Conservation (phyloP, 75 land plant species). For the Ceratopteris richardii region DNA sequence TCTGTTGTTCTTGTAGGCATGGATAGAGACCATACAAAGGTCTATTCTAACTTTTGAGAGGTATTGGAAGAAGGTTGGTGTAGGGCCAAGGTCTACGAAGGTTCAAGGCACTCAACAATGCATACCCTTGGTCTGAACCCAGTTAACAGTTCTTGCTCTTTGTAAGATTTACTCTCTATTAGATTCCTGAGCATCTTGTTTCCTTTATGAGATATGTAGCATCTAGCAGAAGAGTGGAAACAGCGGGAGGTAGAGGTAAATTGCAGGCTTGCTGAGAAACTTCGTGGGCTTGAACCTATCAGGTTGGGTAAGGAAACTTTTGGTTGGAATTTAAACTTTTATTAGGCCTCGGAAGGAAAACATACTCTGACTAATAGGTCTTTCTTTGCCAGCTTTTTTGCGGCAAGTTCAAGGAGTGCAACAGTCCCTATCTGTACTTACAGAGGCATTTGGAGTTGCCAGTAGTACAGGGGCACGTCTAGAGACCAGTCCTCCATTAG, state of each 20-base stretch:
- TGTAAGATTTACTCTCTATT: constrained; percentile 9
- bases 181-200: background rate
- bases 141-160: constrained; percentile 13
- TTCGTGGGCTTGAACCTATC: constrained; percentile 29
- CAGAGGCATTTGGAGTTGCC: constrained; percentile 22
- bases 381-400: constrained; percentile 20
- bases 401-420: constrained; percentile 26
- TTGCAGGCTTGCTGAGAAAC: constrained; percentile 18
- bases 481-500: background rate
- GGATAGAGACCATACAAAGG: constrained; percentile 32
- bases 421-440: constrained; percentile 19
- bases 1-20: constrained; percentile 11
- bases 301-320: constrained; percentile 14
- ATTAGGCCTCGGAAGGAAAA: background rate
- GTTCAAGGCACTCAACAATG: too few species aligned
- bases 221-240: constrained; percentile 29
- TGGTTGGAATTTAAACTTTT: background rate
- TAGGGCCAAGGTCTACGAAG: constrained; percentile 6
- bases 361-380: background rate
- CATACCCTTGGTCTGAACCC: constrained; percentile 5
- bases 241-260: constrained; percentile 31
- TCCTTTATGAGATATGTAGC: constrained; percentile 15
- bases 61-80: constrained; percentile 24
- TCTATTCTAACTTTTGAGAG: constrained; percentile 22
- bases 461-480: too few species aligned